Conservation (phyloP, 306 rosid genomes). For the Crataegus laevigata region DNA sequence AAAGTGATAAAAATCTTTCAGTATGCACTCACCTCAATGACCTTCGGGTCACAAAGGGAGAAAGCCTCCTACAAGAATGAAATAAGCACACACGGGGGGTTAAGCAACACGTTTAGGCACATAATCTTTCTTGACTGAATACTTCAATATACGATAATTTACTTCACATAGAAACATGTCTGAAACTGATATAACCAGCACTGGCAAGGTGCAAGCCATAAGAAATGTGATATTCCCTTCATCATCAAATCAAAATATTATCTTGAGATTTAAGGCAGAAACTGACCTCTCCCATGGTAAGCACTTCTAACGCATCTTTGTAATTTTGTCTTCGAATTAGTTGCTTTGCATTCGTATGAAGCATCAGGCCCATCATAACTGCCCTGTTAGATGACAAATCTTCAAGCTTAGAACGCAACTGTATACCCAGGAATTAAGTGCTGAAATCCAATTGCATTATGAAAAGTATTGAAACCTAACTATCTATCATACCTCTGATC, state of each 20-base stretch:
- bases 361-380: constrained; percentile 94
- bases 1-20: background rate
- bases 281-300: constrained; percentile 82
- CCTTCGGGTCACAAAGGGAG: constrained; percentile 74
- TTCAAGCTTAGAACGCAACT: constrained; percentile 17
- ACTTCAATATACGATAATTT: background rate
- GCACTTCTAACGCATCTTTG: constrained; percentile 84
- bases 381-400: constrained; percentile 52
- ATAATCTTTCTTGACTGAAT: background rate
- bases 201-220: background rate
- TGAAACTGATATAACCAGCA: background rate
- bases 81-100: constrained; percentile 3
- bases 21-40: constrained; percentile 59
- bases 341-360: constrained; percentile 74
- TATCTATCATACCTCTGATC: constrained; percentile 57
- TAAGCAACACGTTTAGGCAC: constrained; percentile 6
- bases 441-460: background rate
- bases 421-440: background rate
- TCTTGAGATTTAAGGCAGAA: background rate
- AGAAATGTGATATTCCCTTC: background rate
- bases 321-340: constrained; percentile 46
- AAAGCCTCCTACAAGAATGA: constrained; percentile 63
- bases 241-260: background rate
- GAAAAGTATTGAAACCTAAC: background rate
- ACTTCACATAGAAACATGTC: background rate